These are phyloP conservation scores for Astrocystis sublimbata DNA, from an alignment of 495 filamentous ascomycete species.

Conservation along the genomic window DNA sequence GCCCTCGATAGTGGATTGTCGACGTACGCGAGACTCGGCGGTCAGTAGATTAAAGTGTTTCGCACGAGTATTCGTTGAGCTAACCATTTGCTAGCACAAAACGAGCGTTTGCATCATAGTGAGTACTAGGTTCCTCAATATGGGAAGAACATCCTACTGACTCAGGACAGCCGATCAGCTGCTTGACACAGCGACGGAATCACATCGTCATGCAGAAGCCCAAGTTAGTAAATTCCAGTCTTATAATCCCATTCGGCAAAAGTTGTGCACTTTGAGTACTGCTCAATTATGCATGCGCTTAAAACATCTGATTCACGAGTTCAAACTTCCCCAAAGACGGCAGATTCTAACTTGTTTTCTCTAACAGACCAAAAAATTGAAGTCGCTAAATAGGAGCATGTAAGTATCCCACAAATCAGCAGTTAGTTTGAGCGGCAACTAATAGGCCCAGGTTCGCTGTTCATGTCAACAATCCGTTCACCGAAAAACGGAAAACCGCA, in stretches of 20 bases:
- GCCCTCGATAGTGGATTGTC: conserved; percentile 70
- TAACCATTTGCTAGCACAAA: conserved; percentile 46
- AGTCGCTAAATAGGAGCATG: too few species aligned
- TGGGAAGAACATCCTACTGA: not conserved
- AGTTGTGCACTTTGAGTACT: too few species aligned
- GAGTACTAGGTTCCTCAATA: not conserved
- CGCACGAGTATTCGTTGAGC: not conserved
- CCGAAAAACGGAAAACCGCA: conserved; percentile 54
- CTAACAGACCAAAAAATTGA: too few species aligned
- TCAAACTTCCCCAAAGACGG: not conserved
- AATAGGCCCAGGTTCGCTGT: conserved; percentile 85
- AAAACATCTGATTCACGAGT: too few species aligned
- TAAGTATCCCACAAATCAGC: too few species aligned
- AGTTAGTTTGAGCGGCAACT: conserved; percentile 38
- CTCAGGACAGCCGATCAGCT: conserved; percentile 60
- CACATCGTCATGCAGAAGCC: conserved; percentile 59
- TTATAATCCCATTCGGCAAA: too few species aligned
- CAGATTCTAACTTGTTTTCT: not conserved
- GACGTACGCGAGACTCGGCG: conserved; percentile 69
- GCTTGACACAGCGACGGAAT: conserved; percentile 60
- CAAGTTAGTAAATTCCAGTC: conserved; percentile 75
- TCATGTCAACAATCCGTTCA: conserved; percentile 74
- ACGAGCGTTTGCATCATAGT: conserved; percentile 73
- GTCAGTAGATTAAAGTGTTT: conserved; percentile 15
- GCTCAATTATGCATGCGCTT: too few species aligned